A percentile compares a stretch with the other conserved stretches of the same genome.
Conservation (phyloP, 2,329 filamentous ascomycete genomes). For the Penicillium sp. region DNA sequence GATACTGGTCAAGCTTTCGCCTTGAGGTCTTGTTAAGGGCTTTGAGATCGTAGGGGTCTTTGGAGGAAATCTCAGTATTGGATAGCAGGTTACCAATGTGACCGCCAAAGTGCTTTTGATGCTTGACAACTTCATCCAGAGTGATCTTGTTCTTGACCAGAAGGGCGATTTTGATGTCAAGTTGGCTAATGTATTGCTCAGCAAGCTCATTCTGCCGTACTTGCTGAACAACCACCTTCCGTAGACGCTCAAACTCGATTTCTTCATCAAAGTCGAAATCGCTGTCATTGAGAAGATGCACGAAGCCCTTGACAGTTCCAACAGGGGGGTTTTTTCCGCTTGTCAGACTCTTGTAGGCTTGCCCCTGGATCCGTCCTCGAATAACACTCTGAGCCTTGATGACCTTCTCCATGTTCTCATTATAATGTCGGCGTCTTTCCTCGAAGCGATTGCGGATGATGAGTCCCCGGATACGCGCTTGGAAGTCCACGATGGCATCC, state of each 20-base stretch:
- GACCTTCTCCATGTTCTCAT: conserved; percentile 97
- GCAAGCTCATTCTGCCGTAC: conserved; percentile 95
- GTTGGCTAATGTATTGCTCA: conserved; percentile 95
- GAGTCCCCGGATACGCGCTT: conserved; percentile 68
- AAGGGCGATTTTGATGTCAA: conserved; percentile 97
- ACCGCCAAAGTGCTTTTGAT: conserved; percentile 93
- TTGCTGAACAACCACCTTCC: conserved; percentile 95
- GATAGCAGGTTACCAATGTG: conserved; percentile 79
- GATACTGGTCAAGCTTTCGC: conserved; percentile 93
- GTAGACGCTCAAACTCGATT: conserved; percentile 88
- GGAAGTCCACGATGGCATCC: conserved; percentile 68
- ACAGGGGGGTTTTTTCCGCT: conserved; percentile 96
- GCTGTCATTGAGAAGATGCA: conserved; percentile 94
- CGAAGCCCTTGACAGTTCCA: conserved; percentile 95
- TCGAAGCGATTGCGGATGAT: conserved; percentile 71
- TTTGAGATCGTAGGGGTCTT: conserved; percentile 93
- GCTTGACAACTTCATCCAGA: conserved; percentile 91
- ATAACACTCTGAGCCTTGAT: conserved; percentile 98
- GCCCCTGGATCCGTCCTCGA: conserved; percentile 88
- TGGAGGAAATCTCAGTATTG: conserved; percentile 81
- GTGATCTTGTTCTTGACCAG: conserved; percentile 99
- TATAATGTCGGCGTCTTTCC: conserved; percentile 84
- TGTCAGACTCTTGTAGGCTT: conserved; percentile 96
- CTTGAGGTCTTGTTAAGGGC: conserved; percentile 95
- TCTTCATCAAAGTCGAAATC: conserved; percentile 99